A percentile compares a stretch with the other conserved stretches of the same genome.
These are phyloP conservation scores for Cyberlindnera amylophila DNA, from an alignment of 805 yeast genomes.

Conservation along the genomic window DNA sequence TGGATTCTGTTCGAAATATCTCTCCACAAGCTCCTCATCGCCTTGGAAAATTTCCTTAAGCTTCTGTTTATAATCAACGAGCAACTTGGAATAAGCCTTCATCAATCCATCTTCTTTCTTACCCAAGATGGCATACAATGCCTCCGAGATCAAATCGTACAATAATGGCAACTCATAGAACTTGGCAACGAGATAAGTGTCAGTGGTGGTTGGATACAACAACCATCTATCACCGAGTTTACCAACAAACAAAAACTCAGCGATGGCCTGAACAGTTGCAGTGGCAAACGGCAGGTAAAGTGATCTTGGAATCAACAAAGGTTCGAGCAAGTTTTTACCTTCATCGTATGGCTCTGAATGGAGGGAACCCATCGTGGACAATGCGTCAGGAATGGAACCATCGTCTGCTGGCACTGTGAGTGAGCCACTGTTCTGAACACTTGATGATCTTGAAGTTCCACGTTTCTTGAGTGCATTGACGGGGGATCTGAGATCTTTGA, in stretches of 20 bases:
- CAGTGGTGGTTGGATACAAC: constrained; percentile 65
- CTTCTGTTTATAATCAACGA: constrained; percentile 24
- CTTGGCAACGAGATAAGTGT: constrained; percentile 58
- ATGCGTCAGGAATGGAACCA: constrained; percentile 13
- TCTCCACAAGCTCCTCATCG: constrained; percentile 23
- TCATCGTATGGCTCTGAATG: constrained; percentile 17
- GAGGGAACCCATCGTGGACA: constrained; percentile 16
- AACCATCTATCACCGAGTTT: constrained; percentile 75
- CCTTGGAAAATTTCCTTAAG: constrained; percentile 22
- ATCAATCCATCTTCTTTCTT: constrained; percentile 52
- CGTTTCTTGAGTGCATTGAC: constrained; percentile 17
- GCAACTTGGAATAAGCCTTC: constrained; percentile 27
- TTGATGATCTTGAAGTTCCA: constrained; percentile 20
- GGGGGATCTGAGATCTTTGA: constrained; percentile 22
- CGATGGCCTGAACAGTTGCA: constrained; percentile 56
- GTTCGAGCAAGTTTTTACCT: constrained; percentile 41
- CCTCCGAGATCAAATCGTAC: constrained; percentile 66
- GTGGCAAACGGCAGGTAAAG: constrained; percentile 67
- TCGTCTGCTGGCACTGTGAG: constrained; percentile 12
- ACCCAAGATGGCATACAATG: constrained; percentile 64
- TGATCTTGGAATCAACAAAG: constrained; percentile 62
- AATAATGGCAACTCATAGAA: constrained; percentile 66
- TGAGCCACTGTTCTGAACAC: constrained; percentile 7
- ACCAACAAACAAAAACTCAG: constrained; percentile 75
- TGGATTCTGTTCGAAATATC: constrained; percentile 26